A percentile compares a stretch with the other conserved stretches of the same genome.
phyloP scores from a whole-genome alignment of 768 basidiomycete genomes.

The Russula foetens region DNA sequence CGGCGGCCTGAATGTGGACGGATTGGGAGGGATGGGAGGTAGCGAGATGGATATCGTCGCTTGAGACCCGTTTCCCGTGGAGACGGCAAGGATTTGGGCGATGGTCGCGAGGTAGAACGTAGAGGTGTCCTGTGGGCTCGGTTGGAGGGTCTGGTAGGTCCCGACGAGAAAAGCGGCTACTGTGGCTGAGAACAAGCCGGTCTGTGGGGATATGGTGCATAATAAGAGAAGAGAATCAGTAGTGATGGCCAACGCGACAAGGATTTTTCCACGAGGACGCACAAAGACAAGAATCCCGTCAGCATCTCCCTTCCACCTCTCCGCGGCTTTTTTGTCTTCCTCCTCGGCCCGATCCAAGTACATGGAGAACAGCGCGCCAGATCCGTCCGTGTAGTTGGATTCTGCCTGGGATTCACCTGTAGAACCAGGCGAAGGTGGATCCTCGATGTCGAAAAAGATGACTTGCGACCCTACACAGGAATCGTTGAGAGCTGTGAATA shows the following conservation, averaged over 20 bases:
- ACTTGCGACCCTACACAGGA: background rate
- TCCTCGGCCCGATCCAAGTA: conserved; percentile 12
- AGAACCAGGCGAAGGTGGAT: background rate
- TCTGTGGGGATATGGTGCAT: background rate
- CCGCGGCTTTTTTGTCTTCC: conserved; percentile 4
- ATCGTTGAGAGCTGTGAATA: background rate
- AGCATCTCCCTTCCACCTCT: conserved; percentile 16
- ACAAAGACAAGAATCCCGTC: conserved; percentile 16
- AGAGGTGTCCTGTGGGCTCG: conserved; percentile 1
- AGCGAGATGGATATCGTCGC: background rate
- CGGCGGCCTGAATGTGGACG: conserved; percentile 2
- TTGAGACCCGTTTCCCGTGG: background rate
- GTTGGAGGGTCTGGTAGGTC: conserved; percentile 12
- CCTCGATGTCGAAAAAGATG: conserved; percentile 2
- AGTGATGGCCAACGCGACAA: conserved; percentile 1
- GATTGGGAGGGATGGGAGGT: background rate
- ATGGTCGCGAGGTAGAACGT: conserved; percentile 12
- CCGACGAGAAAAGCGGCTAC: conserved; percentile 5
- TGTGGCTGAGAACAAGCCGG: conserved; percentile 14
- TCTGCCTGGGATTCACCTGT: conserved; percentile 1
- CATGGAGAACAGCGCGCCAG: conserved; percentile 13
- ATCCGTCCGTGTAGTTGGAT: conserved; percentile 6
- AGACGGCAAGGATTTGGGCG: background rate
- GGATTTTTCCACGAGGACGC: conserved; percentile 29
- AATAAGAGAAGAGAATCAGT: background rate